Conservation (phyloP, 306 rosid genomes). For the Ziziphus jujuba region DNA sequence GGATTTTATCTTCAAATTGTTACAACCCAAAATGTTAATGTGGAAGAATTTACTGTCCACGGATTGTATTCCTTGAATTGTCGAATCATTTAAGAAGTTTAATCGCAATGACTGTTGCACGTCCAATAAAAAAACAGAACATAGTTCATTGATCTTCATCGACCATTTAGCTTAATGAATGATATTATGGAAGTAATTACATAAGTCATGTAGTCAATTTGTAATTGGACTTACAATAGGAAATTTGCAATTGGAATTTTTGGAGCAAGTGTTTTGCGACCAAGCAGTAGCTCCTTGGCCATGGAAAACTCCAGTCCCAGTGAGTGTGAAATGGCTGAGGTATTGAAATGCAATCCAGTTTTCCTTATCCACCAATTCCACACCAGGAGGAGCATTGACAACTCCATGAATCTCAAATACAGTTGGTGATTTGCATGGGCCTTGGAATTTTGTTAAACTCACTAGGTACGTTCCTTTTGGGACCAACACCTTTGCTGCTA, state of each 20-base stretch:
- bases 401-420: not conserved
- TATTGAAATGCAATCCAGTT: not conserved
- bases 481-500: not conserved
- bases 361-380: not conserved
- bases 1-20: not conserved
- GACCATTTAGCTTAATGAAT: too few relatives aligned
- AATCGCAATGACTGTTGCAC: not conserved
- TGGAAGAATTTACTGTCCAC: conserved; percentile 5
- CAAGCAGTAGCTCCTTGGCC: conserved; percentile 14
- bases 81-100: not conserved
- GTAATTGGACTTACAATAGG: too few relatives aligned
- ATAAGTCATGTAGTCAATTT: too few relatives aligned
- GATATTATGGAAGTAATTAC: too few relatives aligned
- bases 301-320: conserved; percentile 6
- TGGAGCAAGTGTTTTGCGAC: not conserved
- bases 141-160: too few relatives aligned
- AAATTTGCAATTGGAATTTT: not conserved
- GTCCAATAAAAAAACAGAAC: too few relatives aligned
- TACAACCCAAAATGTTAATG: not conserved
- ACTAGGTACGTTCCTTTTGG: not conserved
- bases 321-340: not conserved
- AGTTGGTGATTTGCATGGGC: conserved; percentile 1
- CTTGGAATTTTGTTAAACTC: not conserved
- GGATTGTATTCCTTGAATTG: not conserved
- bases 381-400: not conserved